Percentiles rank a stretch among this genome's conserved stretches.
Evolutionary conservation across 2,329 filamentous ascomycete species (phyloP).

Genomic region (Calonectria hongkongensis): DNA sequence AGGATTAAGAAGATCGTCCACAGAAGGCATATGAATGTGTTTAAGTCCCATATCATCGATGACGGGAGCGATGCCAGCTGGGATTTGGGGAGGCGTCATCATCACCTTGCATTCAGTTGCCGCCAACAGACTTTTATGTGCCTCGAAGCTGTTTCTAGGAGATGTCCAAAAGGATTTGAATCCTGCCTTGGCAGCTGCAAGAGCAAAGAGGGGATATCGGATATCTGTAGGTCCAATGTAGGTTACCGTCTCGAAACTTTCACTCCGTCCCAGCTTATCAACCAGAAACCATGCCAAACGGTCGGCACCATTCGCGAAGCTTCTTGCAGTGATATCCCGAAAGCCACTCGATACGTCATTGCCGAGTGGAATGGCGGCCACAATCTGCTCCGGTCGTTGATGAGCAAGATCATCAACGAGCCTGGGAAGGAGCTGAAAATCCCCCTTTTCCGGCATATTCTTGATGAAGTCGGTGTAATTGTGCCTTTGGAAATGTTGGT

Average conservation of each 20-base stretch:
- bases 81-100: slow-evolving; percentile 4
- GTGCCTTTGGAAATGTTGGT: not conserved
- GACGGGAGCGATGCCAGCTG: not conserved
- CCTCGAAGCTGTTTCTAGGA: slow-evolving; percentile 9
- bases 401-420: slow-evolving; percentile 6
- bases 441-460: not conserved
- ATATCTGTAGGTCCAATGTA: slow-evolving; percentile 15
- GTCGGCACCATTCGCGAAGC: not conserved
- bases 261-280: not conserved
- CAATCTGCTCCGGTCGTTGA: not conserved
- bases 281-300: slow-evolving; percentile 8
- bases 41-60: slow-evolving; percentile 10
- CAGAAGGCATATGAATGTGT: slow-evolving; percentile 2
- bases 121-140: slow-evolving; percentile 12
- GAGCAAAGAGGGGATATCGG: slow-evolving; percentile 5
- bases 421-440: slow-evolving; percentile 5
- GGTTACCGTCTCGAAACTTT: not conserved
- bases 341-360: not conserved
- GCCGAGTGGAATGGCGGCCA: not conserved
- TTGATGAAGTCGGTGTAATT: not conserved
- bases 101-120: slow-evolving; percentile 1
- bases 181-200: slow-evolving; percentile 3
- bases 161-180: slow-evolving; percentile 17
- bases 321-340: not conserved
- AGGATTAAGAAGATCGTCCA: slow-evolving; percentile 8